These are phyloP conservation scores for Fusarium penzigii DNA, from an alignment of 2,329 filamentous ascomycete species.

Conservation along the genomic window DNA sequence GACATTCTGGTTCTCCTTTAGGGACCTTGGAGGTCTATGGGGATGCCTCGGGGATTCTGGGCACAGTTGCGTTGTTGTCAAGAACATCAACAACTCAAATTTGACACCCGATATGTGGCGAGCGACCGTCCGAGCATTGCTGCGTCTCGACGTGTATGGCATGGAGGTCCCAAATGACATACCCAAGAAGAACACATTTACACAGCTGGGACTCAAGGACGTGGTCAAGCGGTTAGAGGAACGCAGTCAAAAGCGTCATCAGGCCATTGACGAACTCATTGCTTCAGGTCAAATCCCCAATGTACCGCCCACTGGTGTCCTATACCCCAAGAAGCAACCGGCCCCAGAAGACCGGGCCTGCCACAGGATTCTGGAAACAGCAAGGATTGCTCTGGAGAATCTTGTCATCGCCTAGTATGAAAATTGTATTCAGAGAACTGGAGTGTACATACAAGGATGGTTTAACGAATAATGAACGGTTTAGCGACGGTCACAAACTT, in stretches of 20 bases:
- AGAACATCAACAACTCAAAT: constrained; percentile 42
- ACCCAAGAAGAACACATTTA: constrained; percentile 15
- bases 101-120: constrained; percentile 58
- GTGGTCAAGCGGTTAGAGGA: constrained; percentile 56
- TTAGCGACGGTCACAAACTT: no score
- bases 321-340: constrained; percentile 24
- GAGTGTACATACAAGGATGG: no score
- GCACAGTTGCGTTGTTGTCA: constrained; percentile 28
- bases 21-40: constrained; percentile 52
- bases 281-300: constrained; percentile 38
- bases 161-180: constrained; percentile 30
- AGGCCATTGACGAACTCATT: constrained; percentile 47
- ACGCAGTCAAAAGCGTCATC: constrained; percentile 50
- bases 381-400: constrained; percentile 53
- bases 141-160: constrained; percentile 61
- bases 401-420: constrained; percentile 51
- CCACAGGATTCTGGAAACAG: constrained; percentile 54
- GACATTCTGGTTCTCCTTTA: constrained; percentile 46
- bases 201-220: constrained; percentile 54
- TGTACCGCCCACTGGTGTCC: constrained; percentile 29
- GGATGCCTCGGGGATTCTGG: constrained; percentile 32
- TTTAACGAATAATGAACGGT: no score
- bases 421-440: no score
- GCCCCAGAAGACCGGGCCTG: constrained; percentile 45
- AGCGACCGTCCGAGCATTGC: constrained; percentile 51